Conservation (phyloP, 768 basidiomycete genomes). For the Russula earlei region DNA sequence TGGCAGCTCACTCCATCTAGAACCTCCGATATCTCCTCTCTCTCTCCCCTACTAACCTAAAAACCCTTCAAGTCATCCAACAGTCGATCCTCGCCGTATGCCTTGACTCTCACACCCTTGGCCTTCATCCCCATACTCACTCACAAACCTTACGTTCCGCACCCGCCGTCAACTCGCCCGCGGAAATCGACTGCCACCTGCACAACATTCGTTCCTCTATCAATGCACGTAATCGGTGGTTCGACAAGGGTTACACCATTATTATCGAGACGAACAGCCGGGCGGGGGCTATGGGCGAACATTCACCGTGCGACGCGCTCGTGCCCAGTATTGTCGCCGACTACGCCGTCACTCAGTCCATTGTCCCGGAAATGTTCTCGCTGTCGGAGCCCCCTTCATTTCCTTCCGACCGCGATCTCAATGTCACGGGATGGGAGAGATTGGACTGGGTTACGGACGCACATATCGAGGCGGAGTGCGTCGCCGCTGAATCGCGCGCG, state of each 20-base stretch:
- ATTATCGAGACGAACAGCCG: conserved; percentile 79
- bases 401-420: conserved; percentile 12
- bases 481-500: conserved; percentile 48
- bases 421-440: conserved; percentile 39
- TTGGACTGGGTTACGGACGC: conserved; percentile 72
- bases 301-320: conserved; percentile 83
- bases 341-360: conserved; percentile 62
- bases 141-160: not conserved
- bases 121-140: conserved; percentile 26
- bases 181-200: conserved; percentile 61
- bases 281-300: conserved; percentile 84
- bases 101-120: conserved; percentile 57
- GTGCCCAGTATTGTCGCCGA: conserved; percentile 83
- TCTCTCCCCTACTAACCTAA: conserved; percentile 54
- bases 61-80: conserved; percentile 53
- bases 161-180: conserved; percentile 16
- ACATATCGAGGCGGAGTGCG: conserved; percentile 45
- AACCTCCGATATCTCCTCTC: conserved; percentile 62
- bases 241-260: conserved; percentile 78
- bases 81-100: conserved; percentile 72
- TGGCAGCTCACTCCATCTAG: conserved; percentile 30
- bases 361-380: conserved; percentile 42
- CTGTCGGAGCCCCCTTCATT: conserved; percentile 14
- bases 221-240: conserved; percentile 74
- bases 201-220: conserved; percentile 58